Base-by-base conservation (phyloP, 2,329 filamentous ascomycete species). In the Eutypa lata region DNA sequence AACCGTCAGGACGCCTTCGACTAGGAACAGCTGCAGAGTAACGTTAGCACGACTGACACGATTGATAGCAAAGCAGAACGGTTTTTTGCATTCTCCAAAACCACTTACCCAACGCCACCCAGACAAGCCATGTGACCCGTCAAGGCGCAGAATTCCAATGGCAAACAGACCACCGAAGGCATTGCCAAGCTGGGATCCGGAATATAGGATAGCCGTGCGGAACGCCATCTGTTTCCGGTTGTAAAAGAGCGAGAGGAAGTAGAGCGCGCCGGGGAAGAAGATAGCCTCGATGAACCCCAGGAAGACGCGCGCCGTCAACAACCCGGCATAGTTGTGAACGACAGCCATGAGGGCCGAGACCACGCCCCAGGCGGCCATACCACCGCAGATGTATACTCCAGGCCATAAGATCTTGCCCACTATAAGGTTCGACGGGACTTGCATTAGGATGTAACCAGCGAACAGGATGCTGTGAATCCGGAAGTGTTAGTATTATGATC, bases 261-360 rank as follows among this genome's bases (percentile, higher is more conserved):
- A 74, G 1, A 76, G 61, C 0, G 68, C 70, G 0, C 73, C 75
- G 0, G 74, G 75, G 60, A 82, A 82, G 64, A 80, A 82, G 3
- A 79, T 76, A 0, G 81, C 82, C 59, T 83, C 80, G 6, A 80
- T 71, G 40, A 78, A 73, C 38, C 80, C 80, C 0, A 83, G 69
- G 52, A 81, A 71, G 52, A 81, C 75, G 24, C 78, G 70, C 33
- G 72, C 72, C 0, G 69, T 72, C 19, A 80, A 57, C 43, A 81
- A 61, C 3, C 77, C 73, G 6, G 70, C 72, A 54, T 73, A 79
- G 46, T 61, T 74, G 24, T 79, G 68, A 1, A 76, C 76, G 1
- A 70, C 73, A 1, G 77, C 77, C n/a, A 76, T 82, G 7, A 70
- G 62, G 5, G 71, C 74, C 35, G 76, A 79, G 13, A 82, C 73